Evolutionary conservation across 1,139 yeast genomes (phyloP).

Genomic region (Candida tunisiensis): DNA sequence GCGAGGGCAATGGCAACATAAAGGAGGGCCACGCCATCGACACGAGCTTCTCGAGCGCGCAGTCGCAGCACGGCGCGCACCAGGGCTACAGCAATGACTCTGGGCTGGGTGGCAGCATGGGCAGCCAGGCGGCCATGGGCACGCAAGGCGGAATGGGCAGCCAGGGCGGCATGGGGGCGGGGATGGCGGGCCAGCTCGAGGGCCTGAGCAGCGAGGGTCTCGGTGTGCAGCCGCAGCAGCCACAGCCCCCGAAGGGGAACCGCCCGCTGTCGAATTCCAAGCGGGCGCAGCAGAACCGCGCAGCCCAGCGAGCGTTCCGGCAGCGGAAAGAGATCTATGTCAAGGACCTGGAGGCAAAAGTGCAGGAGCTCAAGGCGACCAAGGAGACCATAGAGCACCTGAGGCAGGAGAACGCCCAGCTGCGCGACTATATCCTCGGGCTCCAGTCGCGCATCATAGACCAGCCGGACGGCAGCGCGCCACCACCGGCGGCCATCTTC

Average conservation of each 20-base stretch:
- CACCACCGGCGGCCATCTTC: background rate
- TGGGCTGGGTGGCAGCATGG: slow-evolving; percentile 9
- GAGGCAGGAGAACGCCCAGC: slow-evolving; percentile 49
- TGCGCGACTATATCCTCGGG: slow-evolving; percentile 57
- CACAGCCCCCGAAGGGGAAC: slow-evolving; percentile 31
- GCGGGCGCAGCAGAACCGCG: slow-evolving; percentile 79
- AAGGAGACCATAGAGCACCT: slow-evolving; percentile 47
- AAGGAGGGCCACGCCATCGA: too few species aligned
- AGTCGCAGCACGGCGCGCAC: slow-evolving; percentile 2
- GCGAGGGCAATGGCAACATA: too few species aligned
- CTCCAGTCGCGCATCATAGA: slow-evolving; percentile 50
- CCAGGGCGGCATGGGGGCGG: slow-evolving; percentile 7
- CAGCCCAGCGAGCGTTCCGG: slow-evolving; percentile 79
- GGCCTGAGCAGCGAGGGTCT: slow-evolving; percentile 9
- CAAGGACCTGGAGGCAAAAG: slow-evolving; percentile 58
- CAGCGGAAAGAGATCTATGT: slow-evolving; percentile 64
- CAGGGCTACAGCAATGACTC: slow-evolving; percentile 11
- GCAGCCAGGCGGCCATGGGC: slow-evolving; percentile 10
- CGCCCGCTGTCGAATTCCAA: slow-evolving; percentile 47
- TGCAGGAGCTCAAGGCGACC: slow-evolving; percentile 40
- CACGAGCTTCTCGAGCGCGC: too few species aligned
- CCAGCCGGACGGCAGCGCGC: slow-evolving; percentile 9
- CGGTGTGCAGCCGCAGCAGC: slow-evolving; percentile 7
- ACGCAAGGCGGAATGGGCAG: slow-evolving; percentile 10
- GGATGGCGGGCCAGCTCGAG: slow-evolving; percentile 12